Evolutionary conservation across 2,329 filamentous ascomycete species (phyloP), one percentile per base, ranked within the genome.

Genomic region (Xylaria sp.): DNA sequence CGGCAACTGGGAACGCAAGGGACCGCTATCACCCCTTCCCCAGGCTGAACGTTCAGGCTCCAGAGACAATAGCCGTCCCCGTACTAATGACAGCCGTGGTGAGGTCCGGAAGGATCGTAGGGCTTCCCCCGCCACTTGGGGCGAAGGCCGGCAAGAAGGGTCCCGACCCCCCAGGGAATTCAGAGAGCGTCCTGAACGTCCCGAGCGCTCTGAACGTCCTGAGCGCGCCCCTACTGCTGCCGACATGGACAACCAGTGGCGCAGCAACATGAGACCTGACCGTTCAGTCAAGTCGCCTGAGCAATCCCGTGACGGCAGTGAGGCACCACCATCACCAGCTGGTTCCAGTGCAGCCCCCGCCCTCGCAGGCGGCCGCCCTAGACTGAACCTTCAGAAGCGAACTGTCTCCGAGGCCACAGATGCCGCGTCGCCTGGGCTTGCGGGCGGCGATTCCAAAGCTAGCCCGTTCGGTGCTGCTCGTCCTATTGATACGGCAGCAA

Each of bases 241-340:
- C 45, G 94, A 99, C 56, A 85, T 90, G 69, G 94, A 97, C 71
- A 95, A 87, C 76, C 87, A 96, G 75, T 99, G 94, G 94, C 89
- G 94, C 66, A 81, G 83, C 63, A 90, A 84, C 74, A 97, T 97
- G 92, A 89, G 86, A 63, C 91, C 93, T n/a, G 92, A 95, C 66
- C 74, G 81, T 34, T 71, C 80, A 2, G 75, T 74, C 44, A 84
- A 85, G 71, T 86, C 88, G 11, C 82, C 87, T 19, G 82, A 81
- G 38, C 80, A 84, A 55, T 88, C 87, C 37, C 88, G 87, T 48
- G 89, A 94, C 56, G 83, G 84, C 54, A 92, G 87, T 69, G 85
- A 88, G 63, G 89, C 90, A 8, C 85, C 91, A 5, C 86, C 90
- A 20, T 91, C 92, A 44, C 86, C 87, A 16, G 82, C 86, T 41